Percentiles rank a stretch among this genome's conserved stretches.
phyloP scores from a whole-genome alignment of 2,329 filamentous ascomycete genomes.

The Curvularia verruculosa region DNA sequence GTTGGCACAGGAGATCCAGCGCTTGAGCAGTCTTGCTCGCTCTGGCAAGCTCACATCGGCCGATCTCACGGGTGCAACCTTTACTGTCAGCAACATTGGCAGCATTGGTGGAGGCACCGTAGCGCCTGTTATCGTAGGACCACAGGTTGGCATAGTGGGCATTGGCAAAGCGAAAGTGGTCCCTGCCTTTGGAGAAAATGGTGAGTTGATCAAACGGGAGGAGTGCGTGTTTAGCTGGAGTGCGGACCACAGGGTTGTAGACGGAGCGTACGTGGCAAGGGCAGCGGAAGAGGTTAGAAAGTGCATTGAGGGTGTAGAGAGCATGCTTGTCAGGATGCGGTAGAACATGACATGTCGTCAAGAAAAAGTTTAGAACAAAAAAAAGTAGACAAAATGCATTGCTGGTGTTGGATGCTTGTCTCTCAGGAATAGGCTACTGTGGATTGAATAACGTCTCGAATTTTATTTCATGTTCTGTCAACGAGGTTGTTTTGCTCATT shows the following conservation, averaged over 20 bases:
- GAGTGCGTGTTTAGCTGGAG: constrained; percentile 95
- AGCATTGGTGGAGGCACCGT: constrained; percentile 93
- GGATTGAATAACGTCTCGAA: not conserved
- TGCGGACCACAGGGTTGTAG: constrained; percentile 91
- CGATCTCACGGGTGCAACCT: constrained; percentile 85
- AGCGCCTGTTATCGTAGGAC: constrained; percentile 86
- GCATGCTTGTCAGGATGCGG: constrained; percentile 74
- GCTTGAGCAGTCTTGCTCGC: constrained; percentile 74
- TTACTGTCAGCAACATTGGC: constrained; percentile 96
- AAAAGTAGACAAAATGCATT: not conserved
- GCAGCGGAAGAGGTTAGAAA: constrained; percentile 81
- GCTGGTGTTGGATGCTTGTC: not conserved
- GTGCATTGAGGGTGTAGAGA: constrained; percentile 82
- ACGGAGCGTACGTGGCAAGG: constrained; percentile 92
- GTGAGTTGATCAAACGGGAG: constrained; percentile 72
- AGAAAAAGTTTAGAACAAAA: not conserved
- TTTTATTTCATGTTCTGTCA: not conserved
- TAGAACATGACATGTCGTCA: constrained; percentile 5
- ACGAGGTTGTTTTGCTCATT: not conserved
- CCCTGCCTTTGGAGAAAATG: constrained; percentile 71
- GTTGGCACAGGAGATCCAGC: constrained; percentile 76
- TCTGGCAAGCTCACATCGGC: constrained; percentile 74
- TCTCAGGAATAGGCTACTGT: not conserved
- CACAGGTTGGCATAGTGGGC: constrained; percentile 89
- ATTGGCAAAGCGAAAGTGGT: constrained; percentile 80